Conservation (phyloP, 225 moss, liverwort and hornwort genomes). For the Sphagnum tenellum region DNA sequence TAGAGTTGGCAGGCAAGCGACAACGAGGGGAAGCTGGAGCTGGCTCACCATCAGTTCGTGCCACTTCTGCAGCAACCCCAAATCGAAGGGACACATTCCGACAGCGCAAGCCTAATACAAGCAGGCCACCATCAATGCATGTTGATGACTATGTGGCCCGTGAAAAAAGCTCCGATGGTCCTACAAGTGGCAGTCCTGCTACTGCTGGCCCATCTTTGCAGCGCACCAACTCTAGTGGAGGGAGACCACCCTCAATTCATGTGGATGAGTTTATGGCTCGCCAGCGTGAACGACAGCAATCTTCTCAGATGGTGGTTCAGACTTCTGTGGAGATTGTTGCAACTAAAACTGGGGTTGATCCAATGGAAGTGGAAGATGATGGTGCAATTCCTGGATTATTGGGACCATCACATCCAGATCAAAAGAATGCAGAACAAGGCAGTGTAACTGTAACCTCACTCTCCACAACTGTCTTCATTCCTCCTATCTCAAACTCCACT, state of each 20-base stretch:
- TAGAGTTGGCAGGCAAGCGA: constrained; percentile 81
- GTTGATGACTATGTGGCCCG: constrained; percentile 98
- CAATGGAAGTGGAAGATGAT: constrained; percentile 20
- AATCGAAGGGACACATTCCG: constrained; percentile 86
- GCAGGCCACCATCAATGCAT: constrained; percentile 98
- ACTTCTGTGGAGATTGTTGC: constrained; percentile 27
- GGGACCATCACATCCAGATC: constrained; percentile 19
- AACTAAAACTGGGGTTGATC: constrained; percentile 7
- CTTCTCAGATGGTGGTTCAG: constrained; percentile 28
- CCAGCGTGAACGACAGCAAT: constrained; percentile 68
- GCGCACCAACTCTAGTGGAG: constrained; percentile 58
- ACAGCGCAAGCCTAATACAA: constrained; percentile 92
- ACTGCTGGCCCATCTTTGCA: constrained; percentile 47
- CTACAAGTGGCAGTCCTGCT: constrained; percentile 47
- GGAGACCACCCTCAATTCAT: constrained; percentile 75
- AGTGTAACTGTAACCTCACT: constrained; percentile 15
- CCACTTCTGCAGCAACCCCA: constrained; percentile 33
- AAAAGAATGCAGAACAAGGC: constrained; percentile 19
- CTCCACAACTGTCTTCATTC: constrained; percentile 10
- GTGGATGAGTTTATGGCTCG: constrained; percentile 85
- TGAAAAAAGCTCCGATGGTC: constrained; percentile 66
- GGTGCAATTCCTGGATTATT: constrained; percentile 20
- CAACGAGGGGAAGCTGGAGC: constrained; percentile 46
- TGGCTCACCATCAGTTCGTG: constrained; percentile 32
- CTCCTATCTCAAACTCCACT: constrained; percentile 17